Evolutionary conservation across 78 protist genomes (phyloP).

Genomic region (Bodo saltans): DNA sequence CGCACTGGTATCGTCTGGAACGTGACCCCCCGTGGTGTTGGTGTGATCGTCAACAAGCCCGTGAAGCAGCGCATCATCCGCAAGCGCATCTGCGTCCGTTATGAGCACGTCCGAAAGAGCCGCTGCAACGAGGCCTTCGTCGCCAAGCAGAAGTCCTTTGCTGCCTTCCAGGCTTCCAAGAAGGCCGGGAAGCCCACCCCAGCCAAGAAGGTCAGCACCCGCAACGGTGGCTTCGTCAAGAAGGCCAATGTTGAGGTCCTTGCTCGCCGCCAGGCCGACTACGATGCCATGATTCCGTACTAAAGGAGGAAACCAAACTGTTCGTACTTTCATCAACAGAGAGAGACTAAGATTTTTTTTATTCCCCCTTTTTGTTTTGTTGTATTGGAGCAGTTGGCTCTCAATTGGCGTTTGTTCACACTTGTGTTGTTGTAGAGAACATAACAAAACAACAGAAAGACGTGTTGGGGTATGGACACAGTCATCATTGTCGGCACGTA

Average conservation of each 20-base stretch:
- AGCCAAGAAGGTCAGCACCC: conserved; percentile 37
- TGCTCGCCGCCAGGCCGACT: neutral
- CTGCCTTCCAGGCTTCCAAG: conserved; percentile 8
- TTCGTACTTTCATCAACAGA: too few relatives aligned
- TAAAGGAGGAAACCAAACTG: too few relatives aligned
- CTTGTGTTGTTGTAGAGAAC: too few relatives aligned
- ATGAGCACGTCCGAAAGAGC: conserved; percentile 96
- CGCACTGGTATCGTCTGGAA: conserved; percentile 98
- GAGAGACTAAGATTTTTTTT: too few relatives aligned
- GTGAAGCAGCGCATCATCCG: conserved; percentile 83
- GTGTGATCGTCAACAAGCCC: conserved; percentile 96
- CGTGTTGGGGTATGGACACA: too few relatives aligned
- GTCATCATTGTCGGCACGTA: too few relatives aligned
- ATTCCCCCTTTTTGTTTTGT: too few relatives aligned
- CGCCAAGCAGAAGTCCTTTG: neutral
- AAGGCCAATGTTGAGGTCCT: conserved; percentile 75
- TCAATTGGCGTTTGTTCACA: too few relatives aligned
- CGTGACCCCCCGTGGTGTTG: conserved; percentile 94
- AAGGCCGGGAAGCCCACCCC: neutral
- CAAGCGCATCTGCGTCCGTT: conserved; percentile 96
- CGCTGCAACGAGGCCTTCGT: conserved; percentile 84
- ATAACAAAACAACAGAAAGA: too few relatives aligned
- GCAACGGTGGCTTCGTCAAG: conserved; percentile 95
- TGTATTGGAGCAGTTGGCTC: too few relatives aligned
- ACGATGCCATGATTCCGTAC: neutral